Evolutionary conservation across 225 moss, liverwort and hornwort genomes (phyloP), one percentile per base, ranked within the genome.

Genomic region (Sphagnum tenellum): DNA sequence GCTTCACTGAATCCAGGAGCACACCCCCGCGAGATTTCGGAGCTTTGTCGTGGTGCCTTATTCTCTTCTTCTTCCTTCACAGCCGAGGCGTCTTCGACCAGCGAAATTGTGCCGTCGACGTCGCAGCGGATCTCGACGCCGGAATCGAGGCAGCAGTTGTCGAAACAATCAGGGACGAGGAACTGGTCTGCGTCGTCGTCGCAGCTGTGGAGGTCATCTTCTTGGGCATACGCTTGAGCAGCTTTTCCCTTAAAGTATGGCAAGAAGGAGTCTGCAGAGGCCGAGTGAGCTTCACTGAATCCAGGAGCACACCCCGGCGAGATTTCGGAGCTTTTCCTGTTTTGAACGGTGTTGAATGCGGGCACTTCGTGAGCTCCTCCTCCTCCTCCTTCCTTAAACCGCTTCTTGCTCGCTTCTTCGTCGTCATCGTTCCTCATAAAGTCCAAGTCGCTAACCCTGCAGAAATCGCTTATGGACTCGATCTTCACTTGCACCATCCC

Each of bases 321-420:
- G 9, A 52, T 9, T 5, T 52, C 9, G 52, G 52, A 9, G 52
- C 9, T 9, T 52, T 52, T 6, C 7, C 56, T 59, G n/a, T 72
- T 61, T 49, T 61, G 64, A 7, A 75, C 59, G 4, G 78, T 62
- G 3, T 75, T 73, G 14, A 77, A 60, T 14, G 84, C 78, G 2
- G 84, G 84, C 13, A 84, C 84, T 59, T 84, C 80, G 49, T 79
- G 82, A 13, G 76, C 75, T 12, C 72, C 75, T 12, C 73, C 71
- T 46, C 47, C 60, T 44, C 78, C 71, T 8, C 71, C 66, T 12
- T 69, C 82, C 12, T 73, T 72, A 0, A 56, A 64, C 52, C 9
- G 52, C 9, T 52, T 6, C 52, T 29, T 29, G 29, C 29, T 29
- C 29, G 29, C 29, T 29, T 29, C 29, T 29, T 29, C 29, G 29